Evolutionary conservation across 2,329 filamentous ascomycete genomes (phyloP).

Genomic region (Sporothrix schenckii): DNA sequence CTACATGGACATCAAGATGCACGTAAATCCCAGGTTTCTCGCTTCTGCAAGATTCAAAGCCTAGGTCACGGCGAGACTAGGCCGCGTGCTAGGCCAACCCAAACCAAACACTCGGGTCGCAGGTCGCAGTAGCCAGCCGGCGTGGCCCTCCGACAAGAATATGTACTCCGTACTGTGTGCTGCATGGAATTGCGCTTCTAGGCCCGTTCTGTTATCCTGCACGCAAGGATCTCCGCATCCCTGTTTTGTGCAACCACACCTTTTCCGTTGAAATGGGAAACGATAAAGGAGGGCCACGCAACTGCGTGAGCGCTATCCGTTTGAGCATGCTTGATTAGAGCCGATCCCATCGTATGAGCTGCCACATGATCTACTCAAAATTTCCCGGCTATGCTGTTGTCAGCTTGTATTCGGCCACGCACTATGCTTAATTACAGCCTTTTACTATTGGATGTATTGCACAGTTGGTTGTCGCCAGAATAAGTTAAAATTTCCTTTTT

Average conservation of each 20-base stretch:
- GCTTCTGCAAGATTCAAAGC: neutral
- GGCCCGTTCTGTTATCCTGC: neutral
- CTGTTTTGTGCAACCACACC: constrained; percentile 20
- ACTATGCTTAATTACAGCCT: neutral
- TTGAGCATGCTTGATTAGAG: neutral
- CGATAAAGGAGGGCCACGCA: constrained; percentile 4
- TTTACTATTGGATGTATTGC: neutral
- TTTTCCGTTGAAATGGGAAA: neutral
- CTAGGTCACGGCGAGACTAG: neutral
- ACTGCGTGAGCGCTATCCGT: neutral
- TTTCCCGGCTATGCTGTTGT: no score
- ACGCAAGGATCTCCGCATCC: constrained; percentile 14
- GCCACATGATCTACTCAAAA: neutral
- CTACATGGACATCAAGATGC: neutral
- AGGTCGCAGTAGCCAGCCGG: neutral
- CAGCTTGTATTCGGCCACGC: no score
- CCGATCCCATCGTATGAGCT: neutral
- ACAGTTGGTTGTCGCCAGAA: neutral
- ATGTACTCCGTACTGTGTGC: neutral
- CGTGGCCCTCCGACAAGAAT: neutral
- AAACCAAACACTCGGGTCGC: constrained; percentile 4
- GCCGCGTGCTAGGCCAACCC: neutral
- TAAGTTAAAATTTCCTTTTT: neutral
- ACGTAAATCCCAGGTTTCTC: neutral
- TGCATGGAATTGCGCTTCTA: neutral